A percentile compares a stretch with the other conserved stretches of the same genome.
Conservation (phyloP, 208 protist genomes). For the Wallacemonas rigidus region DNA sequence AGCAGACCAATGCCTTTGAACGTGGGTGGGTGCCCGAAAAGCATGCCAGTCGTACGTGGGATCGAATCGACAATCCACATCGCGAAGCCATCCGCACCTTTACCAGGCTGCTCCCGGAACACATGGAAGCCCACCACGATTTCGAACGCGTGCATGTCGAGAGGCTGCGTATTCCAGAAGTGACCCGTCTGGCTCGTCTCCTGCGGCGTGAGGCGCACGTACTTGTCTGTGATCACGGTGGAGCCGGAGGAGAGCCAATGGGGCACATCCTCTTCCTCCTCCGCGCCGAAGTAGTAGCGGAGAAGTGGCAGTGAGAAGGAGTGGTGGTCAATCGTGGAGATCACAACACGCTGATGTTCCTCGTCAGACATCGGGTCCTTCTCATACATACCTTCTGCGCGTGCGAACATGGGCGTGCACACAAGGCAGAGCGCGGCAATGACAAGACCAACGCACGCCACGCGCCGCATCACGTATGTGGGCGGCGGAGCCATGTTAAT, state of each 20-base stretch:
- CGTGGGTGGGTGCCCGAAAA: constrained; percentile 60
- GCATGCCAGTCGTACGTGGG: constrained; percentile 37
- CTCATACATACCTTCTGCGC: constrained; percentile 13
- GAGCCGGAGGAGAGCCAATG: constrained; percentile 74
- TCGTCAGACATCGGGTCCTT: constrained; percentile 24
- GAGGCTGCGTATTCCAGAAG: constrained; percentile 78
- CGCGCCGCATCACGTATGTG: neutral
- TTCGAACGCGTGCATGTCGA: constrained; percentile 83
- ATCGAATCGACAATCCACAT: constrained; percentile 66
- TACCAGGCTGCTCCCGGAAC: constrained; percentile 22
- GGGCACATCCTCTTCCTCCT: constrained; percentile 57
- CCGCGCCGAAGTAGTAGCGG: constrained; percentile 57
- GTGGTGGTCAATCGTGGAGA: constrained; percentile 67
- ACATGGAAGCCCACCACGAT: constrained; percentile 81
- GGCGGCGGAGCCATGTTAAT: too few relatives aligned
- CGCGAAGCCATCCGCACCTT: constrained; percentile 76
- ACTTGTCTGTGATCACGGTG: constrained; percentile 83
- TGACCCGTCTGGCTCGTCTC: constrained; percentile 45
- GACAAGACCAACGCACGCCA: neutral
- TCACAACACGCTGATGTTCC: constrained; percentile 50
- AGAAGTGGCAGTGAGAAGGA: constrained; percentile 77
- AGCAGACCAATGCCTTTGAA: constrained; percentile 85
- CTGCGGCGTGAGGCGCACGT: constrained; percentile 82
- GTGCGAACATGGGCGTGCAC: neutral
- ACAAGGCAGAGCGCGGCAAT: neutral